phyloP scores from a whole-genome alignment of 805 yeast species.

The Huiozyma naganishii region DNA sequence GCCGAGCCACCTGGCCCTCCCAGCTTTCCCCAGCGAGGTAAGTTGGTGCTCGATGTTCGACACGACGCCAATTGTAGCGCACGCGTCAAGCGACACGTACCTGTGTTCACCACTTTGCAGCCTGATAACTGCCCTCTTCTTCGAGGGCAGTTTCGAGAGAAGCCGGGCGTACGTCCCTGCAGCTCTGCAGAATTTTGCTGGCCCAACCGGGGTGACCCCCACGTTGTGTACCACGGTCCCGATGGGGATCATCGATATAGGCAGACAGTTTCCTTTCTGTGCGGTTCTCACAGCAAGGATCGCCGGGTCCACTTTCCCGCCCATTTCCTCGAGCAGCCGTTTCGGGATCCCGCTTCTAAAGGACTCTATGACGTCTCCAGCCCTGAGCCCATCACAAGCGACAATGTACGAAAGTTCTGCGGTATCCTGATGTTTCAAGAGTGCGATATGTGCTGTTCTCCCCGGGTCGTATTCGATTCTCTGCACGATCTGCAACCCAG shows the following conservation, averaged over 20 bases:
- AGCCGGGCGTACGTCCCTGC: conserved; percentile 93
- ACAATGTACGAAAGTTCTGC: conserved; percentile 65
- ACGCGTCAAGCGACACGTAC: conserved; percentile 71
- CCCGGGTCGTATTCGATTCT: conserved; percentile 95
- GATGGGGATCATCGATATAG: conserved; percentile 84
- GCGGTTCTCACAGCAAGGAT: conserved; percentile 76
- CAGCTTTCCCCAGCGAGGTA: conserved; percentile 89
- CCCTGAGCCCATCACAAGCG: conserved; percentile 87
- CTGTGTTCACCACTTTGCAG: conserved; percentile 91
- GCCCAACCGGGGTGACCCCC: conserved; percentile 65
- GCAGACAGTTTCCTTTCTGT: conserved; percentile 91
- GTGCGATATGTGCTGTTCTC: conserved; percentile 86
- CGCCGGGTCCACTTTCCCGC: conserved; percentile 87
- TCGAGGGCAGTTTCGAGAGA: conserved; percentile 64
- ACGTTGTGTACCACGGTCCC: conserved; percentile 85
- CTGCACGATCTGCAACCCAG: conserved; percentile 69
- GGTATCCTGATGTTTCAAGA: conserved; percentile 54
- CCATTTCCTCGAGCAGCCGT: conserved; percentile 67
- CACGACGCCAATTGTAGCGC: conserved; percentile 89
- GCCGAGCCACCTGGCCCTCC: conserved; percentile 85
- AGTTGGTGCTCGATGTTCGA: conserved; percentile 91
- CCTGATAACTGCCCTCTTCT: conserved; percentile 63
- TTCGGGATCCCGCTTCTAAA: conserved; percentile 82
- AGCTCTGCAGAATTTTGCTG: conserved; percentile 81
- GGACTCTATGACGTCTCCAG: conserved; percentile 83